A percentile compares a stretch with the other conserved stretches of the same genome.
Evolutionary conservation across 1,284 basidiomycete species (phyloP).

Genomic region (Rhodotorula sp.): DNA sequence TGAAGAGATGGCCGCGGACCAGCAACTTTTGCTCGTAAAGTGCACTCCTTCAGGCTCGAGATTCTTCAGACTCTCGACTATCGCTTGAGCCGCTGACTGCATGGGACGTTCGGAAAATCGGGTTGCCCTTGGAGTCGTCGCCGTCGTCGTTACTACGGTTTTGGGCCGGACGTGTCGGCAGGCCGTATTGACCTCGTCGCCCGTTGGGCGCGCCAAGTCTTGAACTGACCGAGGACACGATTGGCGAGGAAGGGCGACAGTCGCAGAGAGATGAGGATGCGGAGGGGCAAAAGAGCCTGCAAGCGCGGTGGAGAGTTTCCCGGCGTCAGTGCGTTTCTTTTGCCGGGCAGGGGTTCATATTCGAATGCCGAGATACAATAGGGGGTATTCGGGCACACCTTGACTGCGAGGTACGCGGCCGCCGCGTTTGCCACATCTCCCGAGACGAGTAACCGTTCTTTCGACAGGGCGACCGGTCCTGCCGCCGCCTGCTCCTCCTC

Average conservation of each 20-base stretch:
- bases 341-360: background rate
- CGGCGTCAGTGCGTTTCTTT: background rate
- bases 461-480: conserved; percentile 41
- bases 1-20: too few relatives aligned
- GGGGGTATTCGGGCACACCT: conserved; percentile 57
- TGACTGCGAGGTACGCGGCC: conserved; percentile 78
- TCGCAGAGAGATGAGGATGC: conserved; percentile 72
- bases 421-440: conserved; percentile 74
- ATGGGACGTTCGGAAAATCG: too few relatives aligned
- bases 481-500: conserved; percentile 18
- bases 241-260: conserved; percentile 70
- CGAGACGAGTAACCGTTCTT: conserved; percentile 53
- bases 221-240: background rate
- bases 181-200: background rate
- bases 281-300: conserved; percentile 72
- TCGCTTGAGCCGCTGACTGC: too few relatives aligned
- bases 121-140: too few relatives aligned
- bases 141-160: background rate
- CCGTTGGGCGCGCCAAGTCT: background rate
- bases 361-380: background rate
- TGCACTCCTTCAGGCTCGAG: too few relatives aligned
- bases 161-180: too few relatives aligned
- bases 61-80: too few relatives aligned
- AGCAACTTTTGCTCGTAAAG: too few relatives aligned
- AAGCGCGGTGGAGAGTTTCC: conserved; percentile 6